Conservation (phyloP, 2,329 filamentous ascomycete species). For the Alternaria angustiovoidea region DNA sequence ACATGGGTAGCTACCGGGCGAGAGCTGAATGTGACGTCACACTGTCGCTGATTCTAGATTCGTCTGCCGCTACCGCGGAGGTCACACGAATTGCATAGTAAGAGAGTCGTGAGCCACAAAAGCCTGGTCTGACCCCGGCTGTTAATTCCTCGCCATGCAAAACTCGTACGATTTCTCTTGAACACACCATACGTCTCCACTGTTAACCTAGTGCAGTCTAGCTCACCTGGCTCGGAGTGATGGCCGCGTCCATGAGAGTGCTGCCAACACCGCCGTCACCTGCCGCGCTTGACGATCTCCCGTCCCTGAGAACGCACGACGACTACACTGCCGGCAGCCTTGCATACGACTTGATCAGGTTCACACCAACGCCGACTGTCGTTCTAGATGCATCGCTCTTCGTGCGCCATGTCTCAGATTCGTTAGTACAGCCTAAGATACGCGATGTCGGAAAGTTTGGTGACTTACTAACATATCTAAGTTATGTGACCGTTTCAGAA, state of each 20-base stretch:
- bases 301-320: slow-evolving; percentile 17
- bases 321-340: slow-evolving; percentile 16
- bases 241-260: slow-evolving; percentile 21
- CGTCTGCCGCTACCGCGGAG: neutral
- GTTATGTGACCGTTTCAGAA: slow-evolving; percentile 48
- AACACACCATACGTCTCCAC: slow-evolving; percentile 11
- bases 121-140: slow-evolving; percentile 22
- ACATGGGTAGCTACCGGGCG: neutral
- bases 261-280: slow-evolving; percentile 16
- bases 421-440: slow-evolving; percentile 17
- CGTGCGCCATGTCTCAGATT: slow-evolving; percentile 54
- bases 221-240: slow-evolving; percentile 16
- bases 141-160: slow-evolving; percentile 17
- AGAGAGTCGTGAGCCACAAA: slow-evolving; percentile 12
- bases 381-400: slow-evolving; percentile 62
- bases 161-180: slow-evolving; percentile 33
- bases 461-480: neutral
- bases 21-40: slow-evolving; percentile 10
- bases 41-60: neutral
- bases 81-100: neutral
- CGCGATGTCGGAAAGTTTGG: neutral
- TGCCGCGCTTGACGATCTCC: slow-evolving; percentile 22
- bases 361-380: slow-evolving; percentile 52
- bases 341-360: slow-evolving; percentile 42
- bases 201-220: slow-evolving; percentile 17